Evolutionary conservation across 1,139 yeast species (phyloP).

Genomic region (Yamadazyma dendronema): DNA sequence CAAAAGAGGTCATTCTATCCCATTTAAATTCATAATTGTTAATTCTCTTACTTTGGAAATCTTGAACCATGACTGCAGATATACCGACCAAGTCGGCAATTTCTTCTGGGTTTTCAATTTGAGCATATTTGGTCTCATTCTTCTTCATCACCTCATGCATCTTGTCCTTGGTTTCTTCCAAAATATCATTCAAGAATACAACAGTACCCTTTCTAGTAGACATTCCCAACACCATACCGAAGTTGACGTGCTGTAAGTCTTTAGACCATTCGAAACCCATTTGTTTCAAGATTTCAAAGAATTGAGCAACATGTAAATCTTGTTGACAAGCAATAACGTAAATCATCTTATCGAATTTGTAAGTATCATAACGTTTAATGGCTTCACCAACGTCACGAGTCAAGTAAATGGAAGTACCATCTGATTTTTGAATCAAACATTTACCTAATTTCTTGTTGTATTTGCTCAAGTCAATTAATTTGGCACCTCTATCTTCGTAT

Average conservation of each 20-base stretch:
- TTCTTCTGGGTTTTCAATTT: constrained; percentile 91
- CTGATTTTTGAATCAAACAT: constrained; percentile 89
- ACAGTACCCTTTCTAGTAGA: constrained; percentile 98
- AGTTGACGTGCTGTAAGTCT: constrained; percentile 77
- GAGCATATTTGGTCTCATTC: constrained; percentile 88
- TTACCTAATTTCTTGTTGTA: constrained; percentile 93
- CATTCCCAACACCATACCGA: constrained; percentile 99
- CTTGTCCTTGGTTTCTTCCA: constrained; percentile 90
- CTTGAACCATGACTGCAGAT: constrained; percentile 98
- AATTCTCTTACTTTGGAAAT: constrained; percentile 96
- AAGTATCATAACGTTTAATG: constrained; percentile 78
- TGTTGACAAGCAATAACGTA: constrained; percentile 96
- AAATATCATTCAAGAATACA: constrained; percentile 89
- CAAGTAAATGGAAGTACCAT: constrained; percentile 91
- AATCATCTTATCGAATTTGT: constrained; percentile 91
- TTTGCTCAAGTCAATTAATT: constrained; percentile 79
- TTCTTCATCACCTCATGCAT: constrained; percentile 98
- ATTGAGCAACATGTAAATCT: constrained; percentile 91
- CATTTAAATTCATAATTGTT: constrained; percentile 96
- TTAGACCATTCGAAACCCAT: constrained; percentile 91
- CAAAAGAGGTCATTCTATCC: constrained; percentile 98
- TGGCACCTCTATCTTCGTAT: constrained; percentile 89
- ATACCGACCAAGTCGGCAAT: constrained; percentile 96
- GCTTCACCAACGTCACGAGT: constrained; percentile 99
- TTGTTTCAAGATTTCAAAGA: constrained; percentile 90